phyloP scores from a whole-genome alignment of 441 rosid genomes.

The Gossypium schwendimanii region DNA sequence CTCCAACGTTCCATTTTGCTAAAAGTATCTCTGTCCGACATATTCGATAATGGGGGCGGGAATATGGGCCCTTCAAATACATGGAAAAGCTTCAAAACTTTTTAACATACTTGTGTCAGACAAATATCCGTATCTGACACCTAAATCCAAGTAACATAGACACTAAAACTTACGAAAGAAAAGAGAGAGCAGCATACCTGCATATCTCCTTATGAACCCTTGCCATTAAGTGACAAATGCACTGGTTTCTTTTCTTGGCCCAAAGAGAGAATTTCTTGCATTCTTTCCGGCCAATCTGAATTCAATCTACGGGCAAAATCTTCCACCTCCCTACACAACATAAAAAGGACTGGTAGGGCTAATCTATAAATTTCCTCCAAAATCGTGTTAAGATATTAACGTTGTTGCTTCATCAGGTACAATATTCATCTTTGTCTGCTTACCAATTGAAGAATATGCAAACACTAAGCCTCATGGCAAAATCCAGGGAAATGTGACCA shows the following conservation, averaged over 20 bases:
- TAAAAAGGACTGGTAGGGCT: background rate
- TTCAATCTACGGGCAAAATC: slow-evolving; percentile 67
- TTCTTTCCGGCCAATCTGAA: slow-evolving; percentile 48
- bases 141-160: background rate
- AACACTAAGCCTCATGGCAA: background rate
- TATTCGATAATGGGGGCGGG: background rate
- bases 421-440: background rate
- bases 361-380: background rate
- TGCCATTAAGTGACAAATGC: slow-evolving; percentile 36
- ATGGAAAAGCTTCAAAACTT: background rate
- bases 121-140: background rate
- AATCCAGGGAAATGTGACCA: background rate
- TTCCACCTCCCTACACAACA: slow-evolving; percentile 54
- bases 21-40: background rate
- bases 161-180: background rate
- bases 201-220: slow-evolving; percentile 42
- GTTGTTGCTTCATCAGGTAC: background rate
- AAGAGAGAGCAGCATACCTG: slow-evolving; percentile 40
- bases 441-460: background rate
- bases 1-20: background rate
- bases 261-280: slow-evolving; percentile 40
- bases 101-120: background rate
- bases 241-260: slow-evolving; percentile 46
- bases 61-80: background rate
- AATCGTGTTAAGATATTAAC: background rate